Percentiles rank a stretch among this genome's conserved stretches.
Evolutionary conservation across 306 rosid genomes (phyloP).

Genomic region (Dryas octopetala): DNA sequence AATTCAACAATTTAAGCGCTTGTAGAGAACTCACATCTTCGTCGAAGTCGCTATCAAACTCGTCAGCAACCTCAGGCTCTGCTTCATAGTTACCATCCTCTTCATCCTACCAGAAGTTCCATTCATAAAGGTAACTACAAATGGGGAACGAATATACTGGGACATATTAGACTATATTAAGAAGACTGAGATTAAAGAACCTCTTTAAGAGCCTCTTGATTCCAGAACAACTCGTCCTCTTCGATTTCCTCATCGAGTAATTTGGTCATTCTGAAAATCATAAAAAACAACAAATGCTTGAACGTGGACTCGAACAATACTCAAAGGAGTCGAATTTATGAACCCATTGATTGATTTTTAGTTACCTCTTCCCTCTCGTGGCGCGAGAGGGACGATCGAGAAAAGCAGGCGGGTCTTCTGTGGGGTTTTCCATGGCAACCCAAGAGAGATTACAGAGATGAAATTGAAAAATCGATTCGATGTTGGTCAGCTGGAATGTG

Average conservation of each 20-base stretch:
- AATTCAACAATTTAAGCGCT: neutral
- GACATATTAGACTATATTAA: neutral
- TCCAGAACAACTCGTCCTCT: constrained; percentile 88
- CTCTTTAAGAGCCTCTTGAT: constrained; percentile 89
- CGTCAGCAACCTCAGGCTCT: constrained; percentile 82
- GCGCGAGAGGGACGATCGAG: constrained; percentile 65
- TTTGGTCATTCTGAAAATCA: constrained; percentile 47
- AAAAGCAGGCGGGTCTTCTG: constrained; percentile 32
- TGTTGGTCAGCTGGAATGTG: neutral
- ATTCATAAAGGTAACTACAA: neutral
- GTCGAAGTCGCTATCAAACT: constrained; percentile 83
- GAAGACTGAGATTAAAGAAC: constrained; percentile 6
- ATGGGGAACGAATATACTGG: neutral
- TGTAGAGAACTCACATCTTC: constrained; percentile 58
- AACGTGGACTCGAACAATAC: neutral
- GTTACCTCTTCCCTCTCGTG: constrained; percentile 71
- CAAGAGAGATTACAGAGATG: neutral
- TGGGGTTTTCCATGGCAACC: constrained; percentile 38
- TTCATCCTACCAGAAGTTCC: constrained; percentile 50
- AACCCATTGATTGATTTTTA: neutral
- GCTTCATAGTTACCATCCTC: constrained; percentile 70
- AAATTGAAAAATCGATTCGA: neutral
- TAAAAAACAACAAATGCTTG: neutral
- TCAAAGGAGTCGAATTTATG: neutral
- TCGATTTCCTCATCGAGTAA: constrained; percentile 74